These are phyloP conservation scores for Penicillium roqueforti DNA, from an alignment of 495 filamentous ascomycete genomes.

Conservation along the genomic window DNA sequence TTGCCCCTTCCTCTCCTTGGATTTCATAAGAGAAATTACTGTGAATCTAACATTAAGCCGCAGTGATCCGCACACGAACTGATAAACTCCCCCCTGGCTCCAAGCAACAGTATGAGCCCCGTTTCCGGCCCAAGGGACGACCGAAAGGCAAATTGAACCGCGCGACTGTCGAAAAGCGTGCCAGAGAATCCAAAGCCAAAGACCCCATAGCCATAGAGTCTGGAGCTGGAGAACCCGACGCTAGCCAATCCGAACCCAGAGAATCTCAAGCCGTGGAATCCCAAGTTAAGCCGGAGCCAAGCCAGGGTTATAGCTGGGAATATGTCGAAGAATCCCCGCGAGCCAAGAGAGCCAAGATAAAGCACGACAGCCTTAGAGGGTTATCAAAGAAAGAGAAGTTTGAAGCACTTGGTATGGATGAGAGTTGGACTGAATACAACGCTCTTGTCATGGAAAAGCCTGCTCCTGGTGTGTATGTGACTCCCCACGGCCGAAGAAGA, in stretches of 20 bases:
- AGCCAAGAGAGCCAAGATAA: constrained; percentile 12
- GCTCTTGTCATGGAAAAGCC: constrained; percentile 36
- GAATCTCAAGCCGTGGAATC: background rate
- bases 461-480: constrained; percentile 49
- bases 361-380: constrained; percentile 17
- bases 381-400: constrained; percentile 38
- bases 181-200: background rate
- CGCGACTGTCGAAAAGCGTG: background rate
- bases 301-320: background rate
- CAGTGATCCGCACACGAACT: constrained; percentile 3
- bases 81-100: constrained; percentile 7
- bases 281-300: background rate
- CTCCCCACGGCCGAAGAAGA: constrained; percentile 42
- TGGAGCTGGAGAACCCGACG: background rate
- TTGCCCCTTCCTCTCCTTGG: background rate
- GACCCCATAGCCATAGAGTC: background rate
- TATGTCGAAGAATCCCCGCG: background rate
- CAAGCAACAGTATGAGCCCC: background rate
- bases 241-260: background rate
- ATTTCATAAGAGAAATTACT: background rate
- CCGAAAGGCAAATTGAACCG: constrained; percentile 1
- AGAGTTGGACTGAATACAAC: constrained; percentile 44
- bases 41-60: background rate
- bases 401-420: constrained; percentile 41
- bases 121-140: background rate